These are phyloP conservation scores for Cyberlindnera subsufficiens DNA, from an alignment of 805 yeast genomes.

Conservation along the genomic window DNA sequence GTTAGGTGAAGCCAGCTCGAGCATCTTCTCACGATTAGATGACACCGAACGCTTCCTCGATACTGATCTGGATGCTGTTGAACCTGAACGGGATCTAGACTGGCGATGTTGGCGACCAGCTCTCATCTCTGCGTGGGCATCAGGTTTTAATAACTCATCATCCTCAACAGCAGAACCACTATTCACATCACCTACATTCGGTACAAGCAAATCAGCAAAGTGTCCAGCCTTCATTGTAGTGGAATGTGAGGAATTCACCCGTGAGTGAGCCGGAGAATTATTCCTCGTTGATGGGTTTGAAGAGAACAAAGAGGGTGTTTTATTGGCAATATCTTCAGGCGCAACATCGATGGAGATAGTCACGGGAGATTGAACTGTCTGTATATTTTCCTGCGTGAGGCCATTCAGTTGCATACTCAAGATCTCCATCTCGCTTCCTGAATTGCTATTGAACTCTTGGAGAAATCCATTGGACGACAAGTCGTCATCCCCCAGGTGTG, in stretches of 20 bases:
- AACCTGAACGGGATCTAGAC: slow-evolving; percentile 28
- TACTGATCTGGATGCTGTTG: slow-evolving; percentile 24
- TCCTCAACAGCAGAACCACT: slow-evolving; percentile 3
- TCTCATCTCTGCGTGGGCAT: slow-evolving; percentile 17
- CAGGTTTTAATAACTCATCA: slow-evolving; percentile 12
- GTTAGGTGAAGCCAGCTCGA: slow-evolving; percentile 59
- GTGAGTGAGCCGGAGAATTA: slow-evolving; percentile 30
- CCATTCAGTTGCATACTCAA: slow-evolving; percentile 8
- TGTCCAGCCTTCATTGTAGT: slow-evolving; percentile 21
- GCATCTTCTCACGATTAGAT: slow-evolving; percentile 44
- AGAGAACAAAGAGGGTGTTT: slow-evolving; percentile 52
- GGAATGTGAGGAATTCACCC: slow-evolving; percentile 25
- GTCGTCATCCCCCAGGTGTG: slow-evolving; percentile 15
- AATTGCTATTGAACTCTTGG: background rate
- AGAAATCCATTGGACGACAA: background rate
- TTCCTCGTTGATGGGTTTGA: slow-evolving; percentile 31
- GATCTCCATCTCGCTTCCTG: slow-evolving; percentile 4
- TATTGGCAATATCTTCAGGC: slow-evolving; percentile 35
- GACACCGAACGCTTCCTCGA: slow-evolving; percentile 24
- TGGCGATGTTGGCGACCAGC: slow-evolving; percentile 34
- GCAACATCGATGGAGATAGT: slow-evolving; percentile 30
- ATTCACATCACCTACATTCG: slow-evolving; percentile 1
- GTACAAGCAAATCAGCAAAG: slow-evolving; percentile 7
- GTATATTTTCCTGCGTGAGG: slow-evolving; percentile 19
- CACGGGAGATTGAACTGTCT: slow-evolving; percentile 16